phyloP scores from a whole-genome alignment of 2,329 filamentous ascomycete species.

The Diplodia seriata region DNA sequence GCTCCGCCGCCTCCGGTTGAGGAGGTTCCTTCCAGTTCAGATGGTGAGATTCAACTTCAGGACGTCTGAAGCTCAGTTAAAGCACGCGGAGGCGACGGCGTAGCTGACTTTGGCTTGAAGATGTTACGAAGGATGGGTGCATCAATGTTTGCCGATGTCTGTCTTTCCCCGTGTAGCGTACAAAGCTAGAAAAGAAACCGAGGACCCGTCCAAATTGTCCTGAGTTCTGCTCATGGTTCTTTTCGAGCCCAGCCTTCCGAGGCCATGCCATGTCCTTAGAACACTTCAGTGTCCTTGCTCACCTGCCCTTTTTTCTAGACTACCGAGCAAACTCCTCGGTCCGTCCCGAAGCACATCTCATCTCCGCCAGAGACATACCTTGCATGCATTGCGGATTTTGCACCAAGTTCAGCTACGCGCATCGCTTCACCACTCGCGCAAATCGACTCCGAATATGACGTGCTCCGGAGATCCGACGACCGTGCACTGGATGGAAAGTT shows the following conservation, averaged over 20 bases:
- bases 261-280: no score
- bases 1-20: not conserved
- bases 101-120: no score
- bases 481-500: constrained; percentile 18
- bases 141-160: no score
- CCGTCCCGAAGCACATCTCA: not conserved
- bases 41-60: not conserved
- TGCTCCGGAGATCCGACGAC: constrained; percentile 3
- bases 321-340: not conserved
- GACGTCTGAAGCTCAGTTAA: not conserved
- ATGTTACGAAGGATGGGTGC: no score
- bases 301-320: no score
- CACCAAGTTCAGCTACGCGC: not conserved
- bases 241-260: no score
- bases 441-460: constrained; percentile 14
- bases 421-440: constrained; percentile 5
- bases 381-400: not conserved
- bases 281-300: no score
- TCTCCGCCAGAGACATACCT: not conserved
- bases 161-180: no score
- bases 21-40: not conserved
- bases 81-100: no score
- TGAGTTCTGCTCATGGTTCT: no score
- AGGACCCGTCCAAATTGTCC: no score
- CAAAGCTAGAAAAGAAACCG: no score